These are phyloP conservation scores for Dispira parvispora DNA, from an alignment of 192 early-diverging fungal species.

Conservation along the genomic window DNA sequence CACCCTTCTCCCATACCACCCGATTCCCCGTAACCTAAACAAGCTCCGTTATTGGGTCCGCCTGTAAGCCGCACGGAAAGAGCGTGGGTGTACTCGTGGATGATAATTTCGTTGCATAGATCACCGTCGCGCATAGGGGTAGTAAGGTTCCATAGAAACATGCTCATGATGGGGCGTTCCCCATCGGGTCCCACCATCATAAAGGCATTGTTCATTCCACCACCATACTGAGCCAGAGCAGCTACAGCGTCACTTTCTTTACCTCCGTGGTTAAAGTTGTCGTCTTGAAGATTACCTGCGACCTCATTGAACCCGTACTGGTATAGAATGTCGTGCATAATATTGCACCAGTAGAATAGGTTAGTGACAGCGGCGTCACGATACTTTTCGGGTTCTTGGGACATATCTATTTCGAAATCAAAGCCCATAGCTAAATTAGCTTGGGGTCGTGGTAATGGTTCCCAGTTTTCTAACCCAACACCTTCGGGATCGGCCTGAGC, in stretches of 20 bases:
- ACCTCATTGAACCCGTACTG: slow-evolving; percentile 33
- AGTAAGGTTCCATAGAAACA: slow-evolving; percentile 28
- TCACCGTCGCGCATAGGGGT: slow-evolving; percentile 35
- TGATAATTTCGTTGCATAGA: slow-evolving; percentile 34
- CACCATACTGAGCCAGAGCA: slow-evolving; percentile 21
- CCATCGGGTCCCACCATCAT: slow-evolving; percentile 41
- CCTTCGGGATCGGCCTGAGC: slow-evolving; percentile 4
- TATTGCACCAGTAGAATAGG: slow-evolving; percentile 39
- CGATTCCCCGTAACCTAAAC: slow-evolving; percentile 30
- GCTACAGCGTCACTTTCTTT: slow-evolving; percentile 28
- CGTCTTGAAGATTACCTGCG: slow-evolving; percentile 36
- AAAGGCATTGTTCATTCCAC: slow-evolving; percentile 34
- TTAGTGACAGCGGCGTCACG: slow-evolving; percentile 33
- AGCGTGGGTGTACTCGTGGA: slow-evolving; percentile 48
- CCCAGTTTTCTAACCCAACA: background rate
- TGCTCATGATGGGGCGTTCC: slow-evolving; percentile 28
- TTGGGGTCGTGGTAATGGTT: background rate
- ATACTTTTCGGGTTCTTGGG: slow-evolving; percentile 19
- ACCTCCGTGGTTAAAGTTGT: slow-evolving; percentile 37
- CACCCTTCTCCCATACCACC: slow-evolving; percentile 53
- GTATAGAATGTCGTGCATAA: slow-evolving; percentile 32
- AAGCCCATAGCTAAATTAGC: slow-evolving; percentile 20
- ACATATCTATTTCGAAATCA: slow-evolving; percentile 25
- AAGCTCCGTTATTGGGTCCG: slow-evolving; percentile 40
- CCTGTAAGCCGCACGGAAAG: slow-evolving; percentile 47